Evolutionary conservation across 2,329 filamentous ascomycete genomes (phyloP).

Genomic region (Trichoderma hamatum): DNA sequence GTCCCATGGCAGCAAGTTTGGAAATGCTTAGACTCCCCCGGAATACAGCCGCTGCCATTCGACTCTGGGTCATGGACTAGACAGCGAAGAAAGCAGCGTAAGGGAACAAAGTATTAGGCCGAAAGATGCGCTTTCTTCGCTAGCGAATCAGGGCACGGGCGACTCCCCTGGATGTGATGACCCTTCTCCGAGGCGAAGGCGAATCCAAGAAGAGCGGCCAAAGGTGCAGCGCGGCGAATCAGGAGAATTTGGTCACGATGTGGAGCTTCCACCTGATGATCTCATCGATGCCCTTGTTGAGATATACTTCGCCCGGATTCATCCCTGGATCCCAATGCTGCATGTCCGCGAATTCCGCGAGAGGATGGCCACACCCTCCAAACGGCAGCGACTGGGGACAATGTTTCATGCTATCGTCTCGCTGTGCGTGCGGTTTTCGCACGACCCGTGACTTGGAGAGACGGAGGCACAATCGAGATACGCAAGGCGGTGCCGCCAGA

Average conservation of each 20-base stretch:
- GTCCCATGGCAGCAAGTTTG: background rate
- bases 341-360: background rate
- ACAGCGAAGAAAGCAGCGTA: background rate
- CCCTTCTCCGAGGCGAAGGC: no score
- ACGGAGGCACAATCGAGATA: background rate
- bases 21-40: background rate
- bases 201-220: no score
- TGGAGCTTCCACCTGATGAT: background rate
- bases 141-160: no score
- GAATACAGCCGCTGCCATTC: background rate
- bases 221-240: no score
- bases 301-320: background rate
- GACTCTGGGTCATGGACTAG: no score
- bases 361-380: background rate
- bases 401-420: conserved; percentile 1
- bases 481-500: background rate
- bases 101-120: no score
- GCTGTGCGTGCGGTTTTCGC: background rate
- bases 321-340: background rate
- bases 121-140: no score
- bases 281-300: conserved; percentile 2
- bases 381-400: background rate
- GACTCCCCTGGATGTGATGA: no score
- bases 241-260: background rate
- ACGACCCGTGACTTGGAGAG: background rate